Percentiles rank a stretch among this genome's conserved stretches.
phyloP scores from a whole-genome alignment of 208 protist species.

The Trypanosomatidae sp. region DNA sequence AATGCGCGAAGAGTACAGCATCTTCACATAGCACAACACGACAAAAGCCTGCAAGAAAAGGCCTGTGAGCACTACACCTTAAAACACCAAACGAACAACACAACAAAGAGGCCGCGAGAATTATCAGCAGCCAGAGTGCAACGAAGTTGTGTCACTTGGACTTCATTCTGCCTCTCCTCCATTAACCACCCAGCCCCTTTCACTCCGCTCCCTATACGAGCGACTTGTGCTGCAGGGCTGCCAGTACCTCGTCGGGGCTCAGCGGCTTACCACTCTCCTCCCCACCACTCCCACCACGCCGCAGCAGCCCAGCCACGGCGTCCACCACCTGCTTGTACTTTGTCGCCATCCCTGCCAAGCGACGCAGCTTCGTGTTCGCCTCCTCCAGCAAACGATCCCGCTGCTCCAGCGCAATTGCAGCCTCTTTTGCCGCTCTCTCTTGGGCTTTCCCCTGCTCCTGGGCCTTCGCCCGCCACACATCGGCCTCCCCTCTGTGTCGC shows the following conservation, averaged over 20 bases:
- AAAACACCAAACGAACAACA: too few species aligned
- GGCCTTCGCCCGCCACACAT: constrained; percentile 48
- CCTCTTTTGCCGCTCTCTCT: constrained; percentile 33
- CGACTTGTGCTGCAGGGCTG: constrained; percentile 19
- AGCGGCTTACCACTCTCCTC: not conserved
- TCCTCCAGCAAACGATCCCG: constrained; percentile 39
- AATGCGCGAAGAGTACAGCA: too few species aligned
- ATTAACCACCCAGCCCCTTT: too few species aligned
- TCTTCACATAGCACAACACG: too few species aligned
- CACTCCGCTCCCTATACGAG: too few species aligned
- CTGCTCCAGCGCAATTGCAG: constrained; percentile 28
- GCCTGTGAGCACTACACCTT: too few species aligned
- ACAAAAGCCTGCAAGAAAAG: too few species aligned
- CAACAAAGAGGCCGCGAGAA: too few species aligned
- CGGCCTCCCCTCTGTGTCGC: constrained; percentile 37
- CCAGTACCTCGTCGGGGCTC: constrained; percentile 51
- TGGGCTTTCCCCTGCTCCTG: constrained; percentile 46
- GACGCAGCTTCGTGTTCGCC: constrained; percentile 50
- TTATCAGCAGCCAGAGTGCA: too few species aligned
- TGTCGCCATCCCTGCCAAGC: constrained; percentile 51
- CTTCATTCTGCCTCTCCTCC: too few species aligned
- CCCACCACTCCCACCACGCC: not conserved
- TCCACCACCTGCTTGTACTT: constrained; percentile 39
- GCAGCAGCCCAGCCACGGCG: constrained; percentile 16
- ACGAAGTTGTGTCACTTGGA: too few species aligned